Evolutionary conservation across 176 grass and related monocot species (phyloP).

Genomic region (Oryza officinalis): DNA sequence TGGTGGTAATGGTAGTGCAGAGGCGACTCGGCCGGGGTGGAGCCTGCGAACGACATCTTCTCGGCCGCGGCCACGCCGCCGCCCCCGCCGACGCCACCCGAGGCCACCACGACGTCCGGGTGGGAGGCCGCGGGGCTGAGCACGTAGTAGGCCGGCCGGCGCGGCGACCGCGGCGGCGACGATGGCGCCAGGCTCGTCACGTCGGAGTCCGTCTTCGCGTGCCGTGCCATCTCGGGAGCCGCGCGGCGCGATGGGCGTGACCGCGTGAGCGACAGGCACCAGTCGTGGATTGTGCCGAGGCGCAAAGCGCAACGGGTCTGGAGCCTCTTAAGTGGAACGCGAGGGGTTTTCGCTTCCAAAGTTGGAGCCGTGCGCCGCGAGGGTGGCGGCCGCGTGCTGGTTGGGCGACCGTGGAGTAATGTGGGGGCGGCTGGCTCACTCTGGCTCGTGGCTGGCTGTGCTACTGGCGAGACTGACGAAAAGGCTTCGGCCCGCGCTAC

Average conservation of each 20-base stretch:
- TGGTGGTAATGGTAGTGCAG: conserved; percentile 61
- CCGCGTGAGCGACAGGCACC: background rate
- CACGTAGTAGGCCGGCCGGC: conserved; percentile 83
- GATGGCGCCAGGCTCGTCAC: conserved; percentile 88
- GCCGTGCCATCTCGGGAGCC: conserved; percentile 55
- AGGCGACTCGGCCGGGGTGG: conserved; percentile 79
- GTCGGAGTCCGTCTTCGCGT: conserved; percentile 96
- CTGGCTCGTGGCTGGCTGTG: background rate
- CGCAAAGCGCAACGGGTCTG: background rate
- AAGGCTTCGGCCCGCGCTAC: background rate
- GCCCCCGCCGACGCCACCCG: background rate
- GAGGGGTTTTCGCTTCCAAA: background rate
- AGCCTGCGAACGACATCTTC: conserved; percentile 71
- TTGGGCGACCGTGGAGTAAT: background rate
- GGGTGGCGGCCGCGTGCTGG: too few relatives aligned
- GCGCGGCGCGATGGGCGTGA: conserved; percentile 36
- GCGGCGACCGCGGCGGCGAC: conserved; percentile 81
- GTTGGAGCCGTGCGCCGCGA: background rate
- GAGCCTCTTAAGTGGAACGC: background rate
- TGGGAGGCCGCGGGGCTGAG: conserved; percentile 78
- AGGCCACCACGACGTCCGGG: conserved; percentile 44
- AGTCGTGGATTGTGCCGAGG: background rate
- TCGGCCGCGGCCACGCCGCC: conserved; percentile 17
- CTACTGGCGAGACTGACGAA: background rate
- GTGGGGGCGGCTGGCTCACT: background rate